Evolutionary conservation across 2,329 filamentous ascomycete genomes (phyloP).

Genomic region (Trichoderma arundinaceum): DNA sequence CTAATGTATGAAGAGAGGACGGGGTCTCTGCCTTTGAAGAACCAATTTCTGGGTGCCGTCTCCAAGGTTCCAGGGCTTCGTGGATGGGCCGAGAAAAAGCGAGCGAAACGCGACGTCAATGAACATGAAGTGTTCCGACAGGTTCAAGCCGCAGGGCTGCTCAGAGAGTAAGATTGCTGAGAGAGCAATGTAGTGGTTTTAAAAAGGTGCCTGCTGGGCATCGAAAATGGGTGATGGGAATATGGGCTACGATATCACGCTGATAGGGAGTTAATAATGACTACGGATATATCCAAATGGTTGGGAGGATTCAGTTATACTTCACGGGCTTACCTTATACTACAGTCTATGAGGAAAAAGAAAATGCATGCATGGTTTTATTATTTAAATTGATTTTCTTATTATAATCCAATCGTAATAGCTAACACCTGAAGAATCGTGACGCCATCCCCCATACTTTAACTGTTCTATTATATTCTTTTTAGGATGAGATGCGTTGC

Average conservation of each 20-base stretch:
- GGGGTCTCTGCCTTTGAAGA: constrained; percentile 24
- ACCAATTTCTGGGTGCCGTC: not conserved
- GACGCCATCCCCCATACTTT: no score
- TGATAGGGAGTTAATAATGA: constrained; percentile 16
- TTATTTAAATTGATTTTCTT: no score
- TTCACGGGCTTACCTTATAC: no score
- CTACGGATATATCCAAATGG: constrained; percentile 9
- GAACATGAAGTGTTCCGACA: constrained; percentile 25
- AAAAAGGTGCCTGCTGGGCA: not conserved
- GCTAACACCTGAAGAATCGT: no score
- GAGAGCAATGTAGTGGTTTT: no score
- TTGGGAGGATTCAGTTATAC: not conserved
- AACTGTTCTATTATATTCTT: no score
- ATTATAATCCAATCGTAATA: no score
- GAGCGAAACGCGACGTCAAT: constrained; percentile 10
- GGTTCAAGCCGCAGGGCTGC: constrained; percentile 26
- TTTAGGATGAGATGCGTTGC: no score
- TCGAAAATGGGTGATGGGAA: not conserved
- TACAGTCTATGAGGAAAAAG: no score
- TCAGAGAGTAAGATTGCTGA: constrained; percentile 4
- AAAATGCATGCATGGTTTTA: no score
- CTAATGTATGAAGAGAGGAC: constrained; percentile 30
- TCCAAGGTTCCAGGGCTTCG: constrained; percentile 24
- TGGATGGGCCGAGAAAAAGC: constrained; percentile 23
- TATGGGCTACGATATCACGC: not conserved